Base-by-base conservation (phyloP, 306 rosid species). In the Quercus glauca region DNA sequence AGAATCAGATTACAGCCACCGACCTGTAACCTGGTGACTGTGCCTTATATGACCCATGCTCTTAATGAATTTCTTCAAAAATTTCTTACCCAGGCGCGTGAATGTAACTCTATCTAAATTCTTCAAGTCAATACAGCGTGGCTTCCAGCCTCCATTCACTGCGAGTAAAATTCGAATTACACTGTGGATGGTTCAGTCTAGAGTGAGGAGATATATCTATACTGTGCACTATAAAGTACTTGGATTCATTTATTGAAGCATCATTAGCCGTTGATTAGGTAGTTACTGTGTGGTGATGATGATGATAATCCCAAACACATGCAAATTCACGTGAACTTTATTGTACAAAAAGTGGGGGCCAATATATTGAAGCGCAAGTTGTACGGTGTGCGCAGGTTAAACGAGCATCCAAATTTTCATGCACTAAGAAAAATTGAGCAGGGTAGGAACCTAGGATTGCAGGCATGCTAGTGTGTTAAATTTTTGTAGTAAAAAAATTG, bases 391-490 rank as follows among this genome's bases (percentile, higher is more conserved):
- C 3, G 3, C 0, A 12, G 53, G 53, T 49, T 49, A 49, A 49
- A 2, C 45, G 53, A 25, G 67, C 67, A 21, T 4, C 25, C 35
- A 60, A 10, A 57, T 57, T 57, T 57, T 6, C 63, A 67, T 51
- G 69, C 23, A 53, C 55, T 6, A 49, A 56, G 72, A 70, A 41
- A 80, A 59, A 1, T 76, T 56, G 58, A 77, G 78, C 67, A 57
- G 69, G 26, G 56, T 35, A 20, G 75, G 75, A 69, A 81, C 86
- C 86, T 86, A 79, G 86, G 84, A 86, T 73, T 73, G 45, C 82
- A 73, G 78, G 75, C 74, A n/a, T 63, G 85, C 4, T 12, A 1
- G 3, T 59, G 12, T 49, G 53, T 10, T 76, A 82, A 82, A 51
- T 82, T 85, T 82, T 41, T 70, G 59, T 65, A 51, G 83, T 74